Percentiles rank a stretch among this genome's conserved stretches.
Evolutionary conservation across 2,329 filamentous ascomycete genomes (phyloP).

Genomic region (Aspergillus hortae): DNA sequence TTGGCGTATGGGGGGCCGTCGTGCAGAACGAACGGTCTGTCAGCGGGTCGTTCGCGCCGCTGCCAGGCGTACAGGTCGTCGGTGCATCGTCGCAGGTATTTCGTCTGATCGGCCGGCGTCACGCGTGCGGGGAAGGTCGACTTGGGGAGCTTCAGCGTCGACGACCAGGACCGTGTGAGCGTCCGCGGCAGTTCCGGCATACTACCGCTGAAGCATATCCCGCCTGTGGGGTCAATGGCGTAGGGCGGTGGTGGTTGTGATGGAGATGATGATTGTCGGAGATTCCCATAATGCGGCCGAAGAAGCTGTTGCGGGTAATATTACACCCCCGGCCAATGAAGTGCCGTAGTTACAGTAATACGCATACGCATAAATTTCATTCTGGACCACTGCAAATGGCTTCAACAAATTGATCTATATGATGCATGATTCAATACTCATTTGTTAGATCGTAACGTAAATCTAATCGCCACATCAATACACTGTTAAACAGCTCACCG

Average conservation of each 20-base stretch:
- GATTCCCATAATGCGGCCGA: not conserved
- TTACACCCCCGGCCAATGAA: not conserved
- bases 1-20: conserved; percentile 98
- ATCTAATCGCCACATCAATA: conserved; percentile 53
- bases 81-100: conserved; percentile 71
- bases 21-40: conserved; percentile 73
- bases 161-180: conserved; percentile 59
- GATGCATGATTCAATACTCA: not conserved
- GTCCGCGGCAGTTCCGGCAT: conserved; percentile 36
- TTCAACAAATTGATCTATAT: not conserved
- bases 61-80: conserved; percentile 93
- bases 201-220: conserved; percentile 30
- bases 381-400: not conserved
- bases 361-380: not conserved
- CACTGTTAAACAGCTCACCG: conserved; percentile 83
- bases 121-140: conserved; percentile 62
- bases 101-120: conserved; percentile 43
- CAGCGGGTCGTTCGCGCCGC: conserved; percentile 48
- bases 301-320: conserved; percentile 1
- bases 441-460: not conserved
- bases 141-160: conserved; percentile 71
- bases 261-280: not conserved
- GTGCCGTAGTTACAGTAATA: not conserved
- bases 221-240: conserved; percentile 7
- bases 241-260: not conserved